A percentile compares a stretch with the other conserved stretches of the same genome.
phyloP scores from a whole-genome alignment of 2,329 filamentous ascomycete genomes.

The Seiridium cupressi region DNA sequence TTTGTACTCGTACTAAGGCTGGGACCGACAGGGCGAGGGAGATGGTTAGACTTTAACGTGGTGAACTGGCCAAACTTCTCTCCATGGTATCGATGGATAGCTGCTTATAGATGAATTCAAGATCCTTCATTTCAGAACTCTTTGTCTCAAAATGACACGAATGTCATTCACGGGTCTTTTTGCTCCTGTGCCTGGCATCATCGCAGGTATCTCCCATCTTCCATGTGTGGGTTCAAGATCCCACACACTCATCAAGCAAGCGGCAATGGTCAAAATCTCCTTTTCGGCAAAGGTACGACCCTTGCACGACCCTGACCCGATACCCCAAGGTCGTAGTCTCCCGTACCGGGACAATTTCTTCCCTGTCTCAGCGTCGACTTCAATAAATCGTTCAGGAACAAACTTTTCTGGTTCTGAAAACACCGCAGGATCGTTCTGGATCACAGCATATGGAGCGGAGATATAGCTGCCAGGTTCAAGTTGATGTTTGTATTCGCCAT shows the following conservation, averaged over 20 bases:
- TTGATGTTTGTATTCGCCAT: constrained; percentile 7
- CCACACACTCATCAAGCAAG: constrained; percentile 13
- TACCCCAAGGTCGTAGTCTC: constrained; percentile 13
- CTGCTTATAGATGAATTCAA: no score
- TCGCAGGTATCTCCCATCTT: constrained; percentile 11
- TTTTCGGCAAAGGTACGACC: constrained; percentile 16
- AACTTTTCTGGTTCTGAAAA: constrained; percentile 24
- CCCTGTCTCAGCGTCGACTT: constrained; percentile 9
- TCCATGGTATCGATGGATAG: no score
- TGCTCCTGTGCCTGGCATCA: constrained; percentile 17
- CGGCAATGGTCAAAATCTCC: constrained; percentile 13
- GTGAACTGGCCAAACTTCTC: neutral
- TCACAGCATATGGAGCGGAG: constrained; percentile 9
- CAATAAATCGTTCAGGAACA: constrained; percentile 24
- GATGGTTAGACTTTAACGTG: neutral
- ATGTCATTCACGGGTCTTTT: constrained; percentile 15
- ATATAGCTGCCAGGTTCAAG: constrained; percentile 12
- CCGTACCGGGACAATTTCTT: constrained; percentile 12
- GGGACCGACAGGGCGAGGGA: neutral
- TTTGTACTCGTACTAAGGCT: constrained; percentile 7
- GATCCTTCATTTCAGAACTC: constrained; percentile 1
- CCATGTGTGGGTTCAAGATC: constrained; percentile 11
- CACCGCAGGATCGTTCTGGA: constrained; percentile 20
- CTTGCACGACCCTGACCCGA: constrained; percentile 13
- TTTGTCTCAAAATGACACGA: constrained; percentile 11